A percentile compares a stretch with the other conserved stretches of the same genome.
Conservation (phyloP, 2,329 filamentous ascomycete genomes). For the Aspergillus caelatus region DNA sequence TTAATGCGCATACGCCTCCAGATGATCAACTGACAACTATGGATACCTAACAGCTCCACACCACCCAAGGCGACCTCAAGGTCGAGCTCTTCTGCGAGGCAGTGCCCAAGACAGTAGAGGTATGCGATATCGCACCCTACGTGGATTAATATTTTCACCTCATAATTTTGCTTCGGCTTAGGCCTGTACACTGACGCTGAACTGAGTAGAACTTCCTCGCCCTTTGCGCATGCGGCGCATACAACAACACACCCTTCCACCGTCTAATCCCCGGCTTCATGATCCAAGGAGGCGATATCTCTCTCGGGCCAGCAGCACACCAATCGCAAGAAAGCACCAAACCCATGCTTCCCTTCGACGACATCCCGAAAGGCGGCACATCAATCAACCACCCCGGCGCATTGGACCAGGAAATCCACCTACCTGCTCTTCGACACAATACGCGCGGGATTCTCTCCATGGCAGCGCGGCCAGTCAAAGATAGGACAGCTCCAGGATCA, state of each 20-base stretch:
- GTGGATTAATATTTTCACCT: neutral
- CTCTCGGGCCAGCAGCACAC: constrained; percentile 47
- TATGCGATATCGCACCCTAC: constrained; percentile 38
- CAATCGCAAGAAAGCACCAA: constrained; percentile 41
- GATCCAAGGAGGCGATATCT: constrained; percentile 62
- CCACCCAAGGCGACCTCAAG: constrained; percentile 86
- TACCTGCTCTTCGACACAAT: constrained; percentile 60
- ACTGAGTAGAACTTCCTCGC: constrained; percentile 63
- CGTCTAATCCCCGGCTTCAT: constrained; percentile 66
- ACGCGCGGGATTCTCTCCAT: constrained; percentile 61
- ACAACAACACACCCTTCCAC: constrained; percentile 65
- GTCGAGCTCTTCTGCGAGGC: constrained; percentile 95
- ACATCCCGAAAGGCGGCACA: constrained; percentile 58
- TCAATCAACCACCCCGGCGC: constrained; percentile 56
- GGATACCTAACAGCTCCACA: constrained; percentile 65
- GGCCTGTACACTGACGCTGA: neutral
- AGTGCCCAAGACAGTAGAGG: constrained; percentile 88
- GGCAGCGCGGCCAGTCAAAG: constrained; percentile 56
- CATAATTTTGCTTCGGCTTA: neutral
- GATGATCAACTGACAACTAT: neutral
- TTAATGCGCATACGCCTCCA: neutral
- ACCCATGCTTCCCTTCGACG: constrained; percentile 46
- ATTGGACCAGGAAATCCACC: constrained; percentile 65
- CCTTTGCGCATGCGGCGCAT: constrained; percentile 63
- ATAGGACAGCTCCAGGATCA: constrained; percentile 50